Conservation (phyloP, 352 stramenopile genomes). For the Pythium dissotocum region DNA sequence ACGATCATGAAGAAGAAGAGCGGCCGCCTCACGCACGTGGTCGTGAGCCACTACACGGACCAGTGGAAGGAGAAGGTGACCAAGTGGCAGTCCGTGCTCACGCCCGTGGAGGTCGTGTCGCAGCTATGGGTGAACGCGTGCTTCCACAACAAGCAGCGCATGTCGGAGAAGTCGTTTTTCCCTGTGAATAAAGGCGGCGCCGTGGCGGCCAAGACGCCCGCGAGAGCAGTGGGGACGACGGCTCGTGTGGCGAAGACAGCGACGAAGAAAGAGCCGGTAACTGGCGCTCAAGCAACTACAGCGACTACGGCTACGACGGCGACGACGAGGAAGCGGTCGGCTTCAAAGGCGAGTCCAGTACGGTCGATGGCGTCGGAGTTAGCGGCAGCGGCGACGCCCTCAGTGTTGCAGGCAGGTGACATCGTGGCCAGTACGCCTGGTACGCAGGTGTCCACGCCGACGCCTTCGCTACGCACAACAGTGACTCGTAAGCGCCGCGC, state of each 20-base stretch:
- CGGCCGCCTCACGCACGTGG: conserved; percentile 72
- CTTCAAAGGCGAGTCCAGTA: neutral
- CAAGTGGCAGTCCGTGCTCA: conserved; percentile 52
- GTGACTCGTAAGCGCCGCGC: conserved; percentile 44
- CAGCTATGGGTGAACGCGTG: conserved; percentile 86
- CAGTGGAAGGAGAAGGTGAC: conserved; percentile 72
- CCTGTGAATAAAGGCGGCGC: conserved; percentile 51
- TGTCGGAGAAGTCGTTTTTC: conserved; percentile 77
- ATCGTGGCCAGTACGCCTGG: neutral
- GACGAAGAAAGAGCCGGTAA: conserved; percentile 3
- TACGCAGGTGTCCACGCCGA: conserved; percentile 8
- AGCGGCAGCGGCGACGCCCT: neutral
- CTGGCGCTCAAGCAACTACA: neutral
- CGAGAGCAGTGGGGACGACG: neutral
- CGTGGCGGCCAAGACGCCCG: neutral
- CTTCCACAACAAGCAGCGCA: conserved; percentile 64
- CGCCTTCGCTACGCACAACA: neutral
- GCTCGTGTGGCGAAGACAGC: neutral
- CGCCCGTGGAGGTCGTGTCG: conserved; percentile 66
- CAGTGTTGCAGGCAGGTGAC: neutral
- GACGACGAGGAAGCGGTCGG: neutral
- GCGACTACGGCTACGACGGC: neutral
- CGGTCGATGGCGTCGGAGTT: neutral
- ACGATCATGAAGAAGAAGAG: conserved; percentile 68
- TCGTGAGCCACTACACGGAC: conserved; percentile 67